phyloP scores from a whole-genome alignment of 192 early-diverging fungal genomes.

The Umbelopsis vinacea region DNA sequence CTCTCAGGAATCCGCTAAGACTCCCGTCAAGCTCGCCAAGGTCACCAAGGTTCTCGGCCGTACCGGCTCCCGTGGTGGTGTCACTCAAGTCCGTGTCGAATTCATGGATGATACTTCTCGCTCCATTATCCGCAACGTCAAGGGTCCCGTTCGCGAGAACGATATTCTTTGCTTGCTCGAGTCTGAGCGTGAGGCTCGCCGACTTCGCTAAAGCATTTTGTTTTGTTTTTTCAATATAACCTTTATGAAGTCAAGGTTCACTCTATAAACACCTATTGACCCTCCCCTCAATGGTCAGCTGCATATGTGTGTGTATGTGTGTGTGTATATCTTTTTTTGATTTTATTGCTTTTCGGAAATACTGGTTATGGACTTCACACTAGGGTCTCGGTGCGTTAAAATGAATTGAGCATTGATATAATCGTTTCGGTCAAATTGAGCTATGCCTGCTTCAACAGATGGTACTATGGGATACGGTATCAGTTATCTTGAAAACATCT shows the following conservation, averaged over 20 bases:
- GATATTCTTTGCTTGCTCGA: slow-evolving; percentile 97
- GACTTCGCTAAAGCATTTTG: slow-evolving; percentile 82
- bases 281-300: background rate
- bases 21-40: slow-evolving; percentile 86
- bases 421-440: slow-evolving; percentile 22
- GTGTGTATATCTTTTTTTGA: background rate
- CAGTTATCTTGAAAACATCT: background rate
- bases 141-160: slow-evolving; percentile 98
- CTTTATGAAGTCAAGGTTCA: background rate
- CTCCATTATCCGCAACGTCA: slow-evolving; percentile 99
- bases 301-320: too few species aligned
- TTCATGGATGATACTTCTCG: slow-evolving; percentile 96
- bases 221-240: background rate
- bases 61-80: slow-evolving; percentile 99
- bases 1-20: slow-evolving; percentile 47
- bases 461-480: background rate
- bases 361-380: background rate
- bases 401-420: slow-evolving; percentile 23
- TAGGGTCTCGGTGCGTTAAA: slow-evolving; percentile 5
- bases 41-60: slow-evolving; percentile 98
- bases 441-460: slow-evolving; percentile 1
- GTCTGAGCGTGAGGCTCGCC: slow-evolving; percentile 99
- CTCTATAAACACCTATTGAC: slow-evolving; percentile 13
- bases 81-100: slow-evolving; percentile 99
- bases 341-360: background rate